Evolutionary conservation across 164 flowering plant species (phyloP).

Genomic region (Macadamia integrifolia): DNA sequence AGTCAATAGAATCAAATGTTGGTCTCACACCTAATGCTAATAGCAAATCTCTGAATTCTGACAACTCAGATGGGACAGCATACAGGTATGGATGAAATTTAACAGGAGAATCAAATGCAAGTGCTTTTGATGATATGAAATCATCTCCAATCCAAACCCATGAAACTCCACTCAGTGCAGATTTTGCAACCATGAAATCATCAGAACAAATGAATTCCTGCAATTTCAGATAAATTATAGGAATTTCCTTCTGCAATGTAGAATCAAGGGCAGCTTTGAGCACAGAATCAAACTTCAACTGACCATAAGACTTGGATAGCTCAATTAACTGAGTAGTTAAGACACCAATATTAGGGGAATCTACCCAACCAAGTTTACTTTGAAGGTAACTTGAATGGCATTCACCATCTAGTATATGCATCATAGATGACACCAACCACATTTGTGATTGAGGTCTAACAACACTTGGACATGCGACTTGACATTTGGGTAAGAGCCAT

Average conservation of each 20-base stretch:
- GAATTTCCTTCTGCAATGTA: conserved; percentile 52
- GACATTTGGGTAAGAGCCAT: conserved; percentile 44
- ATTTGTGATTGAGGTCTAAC: conserved; percentile 82
- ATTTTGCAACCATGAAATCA: conserved; percentile 41
- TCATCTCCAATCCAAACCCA: conserved; percentile 98
- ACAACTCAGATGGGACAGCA: conserved; percentile 91
- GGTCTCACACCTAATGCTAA: conserved; percentile 64
- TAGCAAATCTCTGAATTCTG: conserved; percentile 69
- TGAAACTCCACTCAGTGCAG: conserved; percentile 56
- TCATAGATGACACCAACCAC: conserved; percentile 69
- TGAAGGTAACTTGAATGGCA: conserved; percentile 50
- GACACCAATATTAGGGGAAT: conserved; percentile 32
- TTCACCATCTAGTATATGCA: conserved; percentile 77
- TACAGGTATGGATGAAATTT: conserved; percentile 84
- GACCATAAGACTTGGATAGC: conserved; percentile 48
- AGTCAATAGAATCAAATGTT: conserved; percentile 70
- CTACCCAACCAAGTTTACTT: conserved; percentile 78
- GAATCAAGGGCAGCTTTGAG: conserved; percentile 35
- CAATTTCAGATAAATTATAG: conserved; percentile 56
- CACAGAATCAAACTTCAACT: conserved; percentile 35
- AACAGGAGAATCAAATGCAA: conserved; percentile 97
- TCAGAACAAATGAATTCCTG: conserved; percentile 55
- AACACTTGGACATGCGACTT: conserved; percentile 56
- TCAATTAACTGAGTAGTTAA: conserved; percentile 60
- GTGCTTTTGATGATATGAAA: conserved; percentile 65